Base-by-base conservation (phyloP, 441 rosid species). In the Manihot esculenta region DNA sequence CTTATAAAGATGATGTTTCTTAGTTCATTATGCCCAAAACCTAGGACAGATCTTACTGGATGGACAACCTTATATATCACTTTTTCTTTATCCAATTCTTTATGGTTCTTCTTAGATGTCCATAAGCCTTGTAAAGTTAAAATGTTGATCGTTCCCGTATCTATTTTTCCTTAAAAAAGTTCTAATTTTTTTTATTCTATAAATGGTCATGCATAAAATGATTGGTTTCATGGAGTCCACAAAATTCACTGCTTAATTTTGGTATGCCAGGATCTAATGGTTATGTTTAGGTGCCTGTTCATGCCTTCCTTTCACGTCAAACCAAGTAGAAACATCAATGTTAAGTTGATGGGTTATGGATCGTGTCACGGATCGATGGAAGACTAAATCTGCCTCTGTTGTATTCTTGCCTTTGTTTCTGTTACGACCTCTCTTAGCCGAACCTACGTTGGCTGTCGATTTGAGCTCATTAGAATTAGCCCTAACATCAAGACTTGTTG, bases 1-100 rank as follows among this genome's bases (percentile, higher is more conserved):
- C 51, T 30, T 73, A 53, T 23, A 3, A 70, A 38, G 66, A 64
- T 65, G 3, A 24, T 7, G 38, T 54, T 59, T 67, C 60, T 68
- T 30, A 60, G 30, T 70, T 33, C n/a, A 11, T 17, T 7, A 54
- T 41, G 6, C 17, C 33, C 17, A 18, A 41, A 56, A 68, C 1
- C 7, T 21, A 53, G 54, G 8, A 44, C 54, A 17, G 12, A 44
- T 69, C 18, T 60, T 41, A 30, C 21, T 58, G 44, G 42, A 12
- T 59, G 56, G 48, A 69, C 54, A 5, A 24, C 1, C 18, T 47
- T 7, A n/a, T 42, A 57, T n/a, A 35, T 26, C 23, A 20, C n/a
- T 59, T 74, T 66, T 63, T 15, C 38, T 27, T 17, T 26, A 57
- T 27, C 35, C 61, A 13, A 15, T 57, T 55, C 12, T 55, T 56